Evolutionary conservation across 805 yeast genomes (phyloP), one percentile per base, ranked within the genome.

Genomic region (Metschnikowia gelsemii): DNA sequence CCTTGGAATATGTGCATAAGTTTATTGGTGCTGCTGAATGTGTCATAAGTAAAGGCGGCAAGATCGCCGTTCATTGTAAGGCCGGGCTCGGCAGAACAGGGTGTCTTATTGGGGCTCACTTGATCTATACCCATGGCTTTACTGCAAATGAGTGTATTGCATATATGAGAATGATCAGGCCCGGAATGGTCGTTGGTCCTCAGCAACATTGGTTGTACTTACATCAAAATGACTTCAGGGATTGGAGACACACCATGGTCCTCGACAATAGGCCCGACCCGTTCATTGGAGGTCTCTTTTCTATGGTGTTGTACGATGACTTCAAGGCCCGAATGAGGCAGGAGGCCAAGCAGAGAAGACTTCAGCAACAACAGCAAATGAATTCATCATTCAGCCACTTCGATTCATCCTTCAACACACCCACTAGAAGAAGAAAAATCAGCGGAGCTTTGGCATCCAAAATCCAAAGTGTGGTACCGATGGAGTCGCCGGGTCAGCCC

Each of bases 131-230:
- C 2, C 93, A 91, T 61, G 97, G 97, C 0, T 93, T 93, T 60
- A 93, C 98, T 4, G 99, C 99, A 2, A 85, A 79, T 60, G 99
- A 93, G 64, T 93, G 96, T 63, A 93, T 93, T 55, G 96, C 91
- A 1, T 93, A 89, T 59, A 86, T 93, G 91, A 77, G 99, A 62
- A 86, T 93, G 78, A 75, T 93, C 49, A 79, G 99, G 52, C 99
- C 99, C 0, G 99, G 99, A 30, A 93, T 93, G 99, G 97, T 93
- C n/a, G 99, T 93, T 22, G 99, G 99, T 0, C 99, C 99, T 2
- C 99, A 93, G 64, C 99, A 93, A 62, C 99, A 93, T 68, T 93
- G 99, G 99, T 73, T 93, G 45, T 93, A 93, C 59, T 75, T 93
- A 49, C 96, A 93, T 61, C 99, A 93, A 64, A 83, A 88, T 62